A percentile compares a stretch with the other conserved stretches of the same genome.
Conservation (phyloP, 2,329 filamentous ascomycete genomes). For the Samsoniella hepiali region DNA sequence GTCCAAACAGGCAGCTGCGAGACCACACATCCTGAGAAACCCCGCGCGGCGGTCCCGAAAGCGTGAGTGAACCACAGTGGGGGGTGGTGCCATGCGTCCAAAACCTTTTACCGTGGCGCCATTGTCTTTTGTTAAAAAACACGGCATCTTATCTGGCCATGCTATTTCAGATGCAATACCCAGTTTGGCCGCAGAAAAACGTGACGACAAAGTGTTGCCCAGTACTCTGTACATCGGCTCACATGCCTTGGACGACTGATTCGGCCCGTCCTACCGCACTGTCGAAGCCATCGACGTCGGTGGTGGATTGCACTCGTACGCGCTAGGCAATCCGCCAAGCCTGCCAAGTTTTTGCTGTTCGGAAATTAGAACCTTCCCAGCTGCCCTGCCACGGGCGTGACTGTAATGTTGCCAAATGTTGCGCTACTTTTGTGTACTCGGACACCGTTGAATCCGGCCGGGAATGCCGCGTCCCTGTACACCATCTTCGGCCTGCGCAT, state of each 20-base stretch:
- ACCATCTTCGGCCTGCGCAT: no score
- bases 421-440: no score
- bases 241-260: not conserved
- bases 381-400: no score
- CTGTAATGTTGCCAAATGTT: no score
- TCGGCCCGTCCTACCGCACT: slow-evolving; percentile 2
- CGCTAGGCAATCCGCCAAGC: not conserved
- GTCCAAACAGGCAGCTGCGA: not conserved
- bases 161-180: no score
- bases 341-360: not conserved
- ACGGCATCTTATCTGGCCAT: not conserved
- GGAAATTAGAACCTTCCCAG: not conserved
- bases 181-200: no score
- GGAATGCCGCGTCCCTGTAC: no score
- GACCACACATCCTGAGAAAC: not conserved
- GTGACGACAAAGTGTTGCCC: not conserved
- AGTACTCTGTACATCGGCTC: not conserved
- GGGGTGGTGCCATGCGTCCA: slow-evolving; percentile 1
- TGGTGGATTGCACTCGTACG: not conserved
- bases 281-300: slow-evolving; percentile 9
- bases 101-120: not conserved
- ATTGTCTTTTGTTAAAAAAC: not conserved
- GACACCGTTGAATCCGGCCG: no score
- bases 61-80: not conserved
- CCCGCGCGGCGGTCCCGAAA: not conserved